Evolutionary conservation across 176 grass and related monocot species (phyloP), one percentile per base, ranked within the genome.

Genomic region (Bromus sterilis): DNA sequence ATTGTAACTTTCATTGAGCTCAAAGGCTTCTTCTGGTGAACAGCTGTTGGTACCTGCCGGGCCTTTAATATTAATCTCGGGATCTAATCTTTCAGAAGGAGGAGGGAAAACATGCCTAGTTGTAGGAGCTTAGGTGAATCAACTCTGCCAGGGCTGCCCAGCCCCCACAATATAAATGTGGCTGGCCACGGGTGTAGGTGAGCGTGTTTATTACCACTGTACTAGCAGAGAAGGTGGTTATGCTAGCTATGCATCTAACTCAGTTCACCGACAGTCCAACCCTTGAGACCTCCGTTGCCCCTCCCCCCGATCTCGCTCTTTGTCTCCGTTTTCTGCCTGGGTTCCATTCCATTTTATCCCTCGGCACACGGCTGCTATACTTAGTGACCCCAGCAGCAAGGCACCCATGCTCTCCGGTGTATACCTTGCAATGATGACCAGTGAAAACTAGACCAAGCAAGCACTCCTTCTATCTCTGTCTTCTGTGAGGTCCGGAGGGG

Each of bases 181-280:
- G 88, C 74, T 83, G 37, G 37, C 81, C 84, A 80, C 49, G 64
- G 37, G 93, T 58, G 93, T 91, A 91, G 93, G 93, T 91, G 93
- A 79, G 77, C 24, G 86, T 78, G 83, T 94, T 94, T 89, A 94
- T 85, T 89, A 89, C 87, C 82, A 77, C 11, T 82, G 84, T 91
- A 82, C 81, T 74, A 69, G 79, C 84, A 75, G 79, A 53, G 74
- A 83, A 68, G 84, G 84, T 91, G 86, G 89, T 89, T 91, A 89
- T 81, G 83, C 66, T 40, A 53, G 83, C 66, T 40, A 53, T 63
- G 18, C 64, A 68, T 31, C 60, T 31, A 68, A 68, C 78, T 83
- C 44, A 70, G 86, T 91, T 89, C 93, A 91, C 92, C 93, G 90
- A 89, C 95, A 94, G 81, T 86, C 79, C 77, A 84, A 58, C 79